Percentiles rank a stretch among this genome's conserved stretches.
phyloP scores from a whole-genome alignment of 2,329 filamentous ascomycete species.

The Ophiostoma sp. region DNA sequence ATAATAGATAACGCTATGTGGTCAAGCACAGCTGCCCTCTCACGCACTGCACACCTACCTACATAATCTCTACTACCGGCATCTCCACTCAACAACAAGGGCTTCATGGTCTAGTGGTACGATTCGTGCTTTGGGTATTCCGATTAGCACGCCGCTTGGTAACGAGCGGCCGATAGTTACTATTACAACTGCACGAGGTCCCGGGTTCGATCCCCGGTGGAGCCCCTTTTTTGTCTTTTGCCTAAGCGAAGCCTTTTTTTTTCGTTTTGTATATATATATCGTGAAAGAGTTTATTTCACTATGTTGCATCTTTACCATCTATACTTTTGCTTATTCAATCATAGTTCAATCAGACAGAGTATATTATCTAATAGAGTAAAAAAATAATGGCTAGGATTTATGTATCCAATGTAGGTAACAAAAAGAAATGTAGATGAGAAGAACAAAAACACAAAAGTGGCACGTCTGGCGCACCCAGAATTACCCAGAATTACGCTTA shows the following conservation, averaged over 20 bases:
- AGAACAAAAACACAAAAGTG: not conserved
- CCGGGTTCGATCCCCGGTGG: conserved; percentile 19
- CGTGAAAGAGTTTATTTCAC: too few species aligned
- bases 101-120: conserved; percentile 20
- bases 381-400: not conserved
- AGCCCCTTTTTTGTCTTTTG: not conserved
- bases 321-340: not conserved
- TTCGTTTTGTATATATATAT: not conserved
- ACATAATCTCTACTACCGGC: not conserved
- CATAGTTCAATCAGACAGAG: not conserved
- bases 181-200: conserved; percentile 18
- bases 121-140: conserved; percentile 18
- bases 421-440: not conserved
- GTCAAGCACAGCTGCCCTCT: too few species aligned
- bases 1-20: too few species aligned
- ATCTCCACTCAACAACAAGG: conserved; percentile 4
- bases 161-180: not conserved
- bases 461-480: conserved; percentile 1
- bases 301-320: too few species aligned
- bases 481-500: not conserved
- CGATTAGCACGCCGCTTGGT: conserved; percentile 4
- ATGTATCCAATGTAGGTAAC: not conserved
- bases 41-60: not conserved
- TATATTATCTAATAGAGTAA: not conserved
- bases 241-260: not conserved